Conservation (phyloP, 306 rosid species). For the Inga laurina region DNA sequence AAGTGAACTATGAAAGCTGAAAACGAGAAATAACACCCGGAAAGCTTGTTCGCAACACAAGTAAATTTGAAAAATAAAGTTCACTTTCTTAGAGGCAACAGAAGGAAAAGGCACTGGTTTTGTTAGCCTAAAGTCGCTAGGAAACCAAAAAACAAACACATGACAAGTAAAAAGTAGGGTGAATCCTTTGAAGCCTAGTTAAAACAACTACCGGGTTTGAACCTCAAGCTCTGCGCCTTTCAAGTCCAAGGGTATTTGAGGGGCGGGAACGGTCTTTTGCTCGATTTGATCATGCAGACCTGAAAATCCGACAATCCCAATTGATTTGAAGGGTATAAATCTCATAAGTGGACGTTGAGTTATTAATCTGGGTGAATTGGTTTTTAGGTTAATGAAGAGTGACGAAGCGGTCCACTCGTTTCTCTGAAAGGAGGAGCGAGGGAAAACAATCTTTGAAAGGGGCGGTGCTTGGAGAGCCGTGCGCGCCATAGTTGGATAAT, state of each 20-base stretch:
- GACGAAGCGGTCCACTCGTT: background rate
- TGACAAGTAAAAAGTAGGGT: background rate
- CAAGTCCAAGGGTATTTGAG: slow-evolving; percentile 17
- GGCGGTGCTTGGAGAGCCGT: background rate
- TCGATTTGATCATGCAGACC: slow-evolving; percentile 36
- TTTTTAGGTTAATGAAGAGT: background rate
- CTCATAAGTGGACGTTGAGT: slow-evolving; percentile 12
- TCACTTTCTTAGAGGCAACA: background rate
- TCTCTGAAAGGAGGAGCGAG: background rate
- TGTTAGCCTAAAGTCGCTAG: no score
- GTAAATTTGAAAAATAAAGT: background rate
- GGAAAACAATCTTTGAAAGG: background rate
- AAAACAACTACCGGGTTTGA: slow-evolving; percentile 56
- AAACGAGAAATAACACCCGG: background rate
- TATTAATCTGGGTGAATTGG: slow-evolving; percentile 22
- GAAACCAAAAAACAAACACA: background rate
- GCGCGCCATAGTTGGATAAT: background rate
- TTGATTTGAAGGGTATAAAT: slow-evolving; percentile 21
- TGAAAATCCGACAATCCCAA: slow-evolving; percentile 39
- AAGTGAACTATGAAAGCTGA: background rate
- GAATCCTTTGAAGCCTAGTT: background rate
- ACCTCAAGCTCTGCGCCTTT: slow-evolving; percentile 43
- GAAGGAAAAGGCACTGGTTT: background rate
- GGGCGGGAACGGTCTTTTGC: slow-evolving; percentile 23
- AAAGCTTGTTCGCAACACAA: background rate